phyloP scores from a whole-genome alignment of 2,329 filamentous ascomycete genomes.

The Colletotrichum euphorbiae region DNA sequence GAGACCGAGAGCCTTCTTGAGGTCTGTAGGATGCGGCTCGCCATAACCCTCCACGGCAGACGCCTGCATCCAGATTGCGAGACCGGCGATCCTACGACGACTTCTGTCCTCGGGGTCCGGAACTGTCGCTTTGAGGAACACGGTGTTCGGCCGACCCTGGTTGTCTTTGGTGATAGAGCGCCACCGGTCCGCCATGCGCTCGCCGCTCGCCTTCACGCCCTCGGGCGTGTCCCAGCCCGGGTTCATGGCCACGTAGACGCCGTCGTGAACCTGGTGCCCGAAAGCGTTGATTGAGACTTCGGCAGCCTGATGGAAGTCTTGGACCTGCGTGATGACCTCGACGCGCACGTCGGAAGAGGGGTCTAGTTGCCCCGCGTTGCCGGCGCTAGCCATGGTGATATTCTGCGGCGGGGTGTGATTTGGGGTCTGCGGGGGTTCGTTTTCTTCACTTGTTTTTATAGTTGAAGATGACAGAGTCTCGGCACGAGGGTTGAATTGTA shows the following conservation, averaged over 20 bases:
- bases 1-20: constrained; percentile 48
- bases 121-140: constrained; percentile 67
- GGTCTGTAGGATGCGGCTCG: constrained; percentile 50
- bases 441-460: neutral
- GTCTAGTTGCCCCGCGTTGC: constrained; percentile 11
- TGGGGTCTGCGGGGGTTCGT: neutral
- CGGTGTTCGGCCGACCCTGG: constrained; percentile 58
- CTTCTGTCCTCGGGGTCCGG: constrained; percentile 45
- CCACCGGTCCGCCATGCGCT: constrained; percentile 57
- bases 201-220: constrained; percentile 52
- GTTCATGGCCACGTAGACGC: constrained; percentile 63
- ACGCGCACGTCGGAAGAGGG: constrained; percentile 40
- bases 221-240: constrained; percentile 65
- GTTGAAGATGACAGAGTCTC: neutral
- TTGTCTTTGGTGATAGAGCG: constrained; percentile 52
- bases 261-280: constrained; percentile 62
- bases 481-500: too few species aligned
- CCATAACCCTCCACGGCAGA: constrained; percentile 63
- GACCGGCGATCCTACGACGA: constrained; percentile 56
- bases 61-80: constrained; percentile 66
- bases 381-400: constrained; percentile 9
- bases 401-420: constrained; percentile 9
- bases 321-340: constrained; percentile 45
- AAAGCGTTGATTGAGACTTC: constrained; percentile 52
- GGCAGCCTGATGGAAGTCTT: constrained; percentile 46